Evolutionary conservation across 2,329 filamentous ascomycete genomes (phyloP), one percentile per base, ranked within the genome.

Genomic region (Aspergillus sp.): DNA sequence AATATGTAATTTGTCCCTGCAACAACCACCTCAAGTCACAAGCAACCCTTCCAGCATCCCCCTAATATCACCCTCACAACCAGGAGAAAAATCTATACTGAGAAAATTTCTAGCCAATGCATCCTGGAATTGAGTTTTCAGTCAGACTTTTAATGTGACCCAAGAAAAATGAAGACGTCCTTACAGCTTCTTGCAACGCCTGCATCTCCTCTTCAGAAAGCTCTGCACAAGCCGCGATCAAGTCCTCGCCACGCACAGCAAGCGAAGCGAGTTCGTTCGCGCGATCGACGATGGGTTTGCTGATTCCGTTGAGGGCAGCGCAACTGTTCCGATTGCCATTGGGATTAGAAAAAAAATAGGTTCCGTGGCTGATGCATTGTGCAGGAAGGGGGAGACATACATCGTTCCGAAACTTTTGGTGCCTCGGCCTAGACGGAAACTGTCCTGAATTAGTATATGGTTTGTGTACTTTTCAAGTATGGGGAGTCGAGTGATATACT

Each of bases 241-340:
- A 80, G 74, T 96, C 91, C 71, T 94, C 90, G 7, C 92, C 91
- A 54, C 83, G 85, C 17, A 87, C 85, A 38, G 90, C 81, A 17
- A 95, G 80, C 7, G 86, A 75, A 23, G 90, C 86, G 41, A 99
- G 83, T 7, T 89, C 84, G 65, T 92, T 89, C 0, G 94, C 93
- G 59, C 93, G 86, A 17, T 89, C 80, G 7, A 97, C 84, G 9
- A 98, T 85, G 5, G 84, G 82, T 19, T 78, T 71, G 31, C 92
- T 89, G 15, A 99, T 87, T 1, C 93, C 93, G 69, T 96, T 97
- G 75, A 96, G 85, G 3, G 88, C 88, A 30, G 95, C 95, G 72
- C 95, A 98, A 57, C 83, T 86, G 62, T 51, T 30, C 2, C 0
- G 34, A 41, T 13, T 41, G 4, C 1, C 1, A 11, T 15, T 41